Percentiles rank a stretch among this genome's conserved stretches.
Evolutionary conservation across 1,284 basidiomycete species (phyloP).

Genomic region (Phellinidium pouzarii): DNA sequence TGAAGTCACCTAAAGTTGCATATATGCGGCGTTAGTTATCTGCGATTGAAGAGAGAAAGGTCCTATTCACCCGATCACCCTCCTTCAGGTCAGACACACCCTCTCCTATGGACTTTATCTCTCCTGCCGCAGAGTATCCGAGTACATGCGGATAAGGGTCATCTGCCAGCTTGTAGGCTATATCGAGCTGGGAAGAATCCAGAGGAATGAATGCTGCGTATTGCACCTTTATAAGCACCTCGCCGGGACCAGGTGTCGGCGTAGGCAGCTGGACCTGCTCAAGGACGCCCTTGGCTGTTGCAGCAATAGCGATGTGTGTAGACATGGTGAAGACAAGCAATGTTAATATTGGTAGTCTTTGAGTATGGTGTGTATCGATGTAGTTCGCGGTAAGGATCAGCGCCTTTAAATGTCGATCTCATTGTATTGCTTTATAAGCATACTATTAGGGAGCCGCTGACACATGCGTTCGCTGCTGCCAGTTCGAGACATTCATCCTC

Average conservation of each 20-base stretch:
- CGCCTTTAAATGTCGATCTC: too few relatives aligned
- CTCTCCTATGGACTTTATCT: constrained; percentile 34
- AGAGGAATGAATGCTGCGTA: constrained; percentile 38
- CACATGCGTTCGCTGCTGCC: too few relatives aligned
- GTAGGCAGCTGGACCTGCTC: constrained; percentile 37
- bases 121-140: constrained; percentile 37
- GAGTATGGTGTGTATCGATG: background rate
- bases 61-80: constrained; percentile 36
- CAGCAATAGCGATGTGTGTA: constrained; percentile 36
- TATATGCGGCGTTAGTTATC: background rate
- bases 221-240: constrained; percentile 41
- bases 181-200: constrained; percentile 37
- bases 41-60: background rate
- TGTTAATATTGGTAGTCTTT: background rate
- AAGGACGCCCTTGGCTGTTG: constrained; percentile 31
- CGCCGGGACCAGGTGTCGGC: constrained; percentile 31
- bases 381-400: background rate
- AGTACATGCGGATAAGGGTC: constrained; percentile 32
- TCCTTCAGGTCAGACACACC: constrained; percentile 33
- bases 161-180: constrained; percentile 28
- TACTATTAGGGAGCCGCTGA: too few relatives aligned
- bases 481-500: too few relatives aligned
- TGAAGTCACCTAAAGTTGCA: constrained; percentile 31
- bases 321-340: constrained; percentile 17
- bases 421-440: too few relatives aligned